phyloP scores from a whole-genome alignment of 1,284 basidiomycete species.

The Rhodotorula sp. region DNA sequence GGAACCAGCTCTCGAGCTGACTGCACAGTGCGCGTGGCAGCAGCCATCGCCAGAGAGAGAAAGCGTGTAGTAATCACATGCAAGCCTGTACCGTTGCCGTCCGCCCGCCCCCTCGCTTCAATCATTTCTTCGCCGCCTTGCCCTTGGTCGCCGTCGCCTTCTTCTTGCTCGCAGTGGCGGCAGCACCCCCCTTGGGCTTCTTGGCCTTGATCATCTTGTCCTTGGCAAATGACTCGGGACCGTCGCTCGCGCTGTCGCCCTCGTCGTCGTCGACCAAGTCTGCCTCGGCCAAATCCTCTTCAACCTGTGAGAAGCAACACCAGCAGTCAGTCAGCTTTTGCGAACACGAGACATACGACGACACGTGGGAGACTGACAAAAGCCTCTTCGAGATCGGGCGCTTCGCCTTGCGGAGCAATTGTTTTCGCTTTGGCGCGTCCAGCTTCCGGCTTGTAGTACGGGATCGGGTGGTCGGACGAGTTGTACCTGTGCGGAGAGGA shows the following conservation, averaged over 20 bases:
- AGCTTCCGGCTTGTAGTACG: constrained; percentile 80
- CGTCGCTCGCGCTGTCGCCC: constrained; percentile 36
- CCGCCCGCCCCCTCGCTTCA: no score
- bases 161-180: not conserved
- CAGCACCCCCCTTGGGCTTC: constrained; percentile 8
- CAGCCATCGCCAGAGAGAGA: no score
- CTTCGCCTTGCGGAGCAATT: constrained; percentile 62
- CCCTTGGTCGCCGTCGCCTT: constrained; percentile 5
- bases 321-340: constrained; percentile 6
- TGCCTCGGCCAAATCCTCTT: constrained; percentile 53
- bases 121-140: constrained; percentile 17
- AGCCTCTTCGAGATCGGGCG: constrained; percentile 85
- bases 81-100: no score
- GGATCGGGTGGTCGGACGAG: constrained; percentile 76
- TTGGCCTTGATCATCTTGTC: constrained; percentile 46
- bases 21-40: no score
- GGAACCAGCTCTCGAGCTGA: no score
- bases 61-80: no score
- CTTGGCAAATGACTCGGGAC: constrained; percentile 41
- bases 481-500: constrained; percentile 66
- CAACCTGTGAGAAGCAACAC: constrained; percentile 45
- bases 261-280: constrained; percentile 49
- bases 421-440: constrained; percentile 75
- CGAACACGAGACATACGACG: not conserved
- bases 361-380: constrained; percentile 56